Evolutionary conservation across 1,139 yeast genomes (phyloP).

Genomic region (Taphrina deformans): DNA sequence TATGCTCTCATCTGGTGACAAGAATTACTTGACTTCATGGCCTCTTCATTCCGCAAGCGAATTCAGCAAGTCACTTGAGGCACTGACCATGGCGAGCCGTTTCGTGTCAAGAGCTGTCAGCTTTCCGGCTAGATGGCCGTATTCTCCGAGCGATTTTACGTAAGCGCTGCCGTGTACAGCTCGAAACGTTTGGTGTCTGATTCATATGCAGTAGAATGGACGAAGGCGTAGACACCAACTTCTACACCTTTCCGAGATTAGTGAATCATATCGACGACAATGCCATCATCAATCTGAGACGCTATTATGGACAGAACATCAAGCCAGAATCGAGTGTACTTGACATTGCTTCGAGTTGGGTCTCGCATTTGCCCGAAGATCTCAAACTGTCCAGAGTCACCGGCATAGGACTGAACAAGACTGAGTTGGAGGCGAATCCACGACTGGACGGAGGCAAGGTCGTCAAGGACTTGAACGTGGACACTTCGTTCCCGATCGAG

Average conservation of each 20-base stretch:
- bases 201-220: slow-evolving; percentile 9
- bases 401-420: slow-evolving; percentile 27
- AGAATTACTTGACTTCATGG: neutral
- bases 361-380: slow-evolving; percentile 24
- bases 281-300: slow-evolving; percentile 15
- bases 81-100: neutral
- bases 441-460: slow-evolving; percentile 1
- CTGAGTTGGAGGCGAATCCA: slow-evolving; percentile 21
- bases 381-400: neutral
- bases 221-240: slow-evolving; percentile 20
- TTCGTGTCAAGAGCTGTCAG: neutral
- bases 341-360: slow-evolving; percentile 31
- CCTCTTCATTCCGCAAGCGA: too few species aligned
- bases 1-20: neutral
- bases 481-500: slow-evolving; percentile 1
- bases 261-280: slow-evolving; percentile 32
- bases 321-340: slow-evolving; percentile 4
- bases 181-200: too few species aligned
- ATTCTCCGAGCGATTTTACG: slow-evolving; percentile 22
- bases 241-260: slow-evolving; percentile 21
- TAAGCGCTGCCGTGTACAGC: neutral
- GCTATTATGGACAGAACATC: slow-evolving; percentile 11
- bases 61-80: too few species aligned
- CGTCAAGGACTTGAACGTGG: slow-evolving; percentile 23
- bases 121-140: slow-evolving; percentile 27